Evolutionary conservation across 176 grass and related monocot species (phyloP).

Genomic region (Musa acuminata): DNA sequence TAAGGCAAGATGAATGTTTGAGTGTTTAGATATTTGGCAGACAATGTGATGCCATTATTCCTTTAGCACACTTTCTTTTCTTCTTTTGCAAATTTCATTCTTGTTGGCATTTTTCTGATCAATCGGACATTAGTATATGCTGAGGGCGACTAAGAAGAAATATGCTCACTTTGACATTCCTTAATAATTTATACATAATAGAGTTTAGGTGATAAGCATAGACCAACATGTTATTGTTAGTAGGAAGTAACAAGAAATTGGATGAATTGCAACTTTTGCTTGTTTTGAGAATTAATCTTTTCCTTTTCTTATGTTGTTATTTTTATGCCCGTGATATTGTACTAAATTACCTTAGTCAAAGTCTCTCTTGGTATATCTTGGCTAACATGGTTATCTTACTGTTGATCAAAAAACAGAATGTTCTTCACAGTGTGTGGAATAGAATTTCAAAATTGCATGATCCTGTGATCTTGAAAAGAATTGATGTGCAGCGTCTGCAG

Average conservation of each 20-base stretch:
- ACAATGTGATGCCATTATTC: background rate
- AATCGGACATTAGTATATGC: background rate
- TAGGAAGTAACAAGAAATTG: background rate
- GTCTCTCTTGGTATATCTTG: background rate
- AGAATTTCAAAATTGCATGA: constrained; percentile 43
- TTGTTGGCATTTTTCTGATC: background rate
- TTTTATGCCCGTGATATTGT: constrained; percentile 9
- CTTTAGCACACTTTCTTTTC: background rate
- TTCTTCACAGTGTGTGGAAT: constrained; percentile 63
- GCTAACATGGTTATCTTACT: constrained; percentile 25
- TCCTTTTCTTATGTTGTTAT: background rate
- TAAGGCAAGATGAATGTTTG: background rate
- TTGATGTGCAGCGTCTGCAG: constrained; percentile 43
- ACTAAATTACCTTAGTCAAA: constrained; percentile 4
- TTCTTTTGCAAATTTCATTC: background rate
- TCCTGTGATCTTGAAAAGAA: constrained; percentile 61
- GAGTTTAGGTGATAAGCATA: background rate
- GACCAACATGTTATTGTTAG: background rate
- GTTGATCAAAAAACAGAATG: constrained; percentile 55
- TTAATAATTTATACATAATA: background rate
- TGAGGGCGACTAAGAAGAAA: background rate
- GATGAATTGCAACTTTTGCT: background rate
- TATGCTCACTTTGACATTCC: background rate
- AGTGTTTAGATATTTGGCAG: background rate
- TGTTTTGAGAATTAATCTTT: background rate